Percentiles rank a stretch among this genome's conserved stretches.
phyloP scores from a whole-genome alignment of 495 filamentous ascomycete species.

The Neurospora sublineolata region DNA sequence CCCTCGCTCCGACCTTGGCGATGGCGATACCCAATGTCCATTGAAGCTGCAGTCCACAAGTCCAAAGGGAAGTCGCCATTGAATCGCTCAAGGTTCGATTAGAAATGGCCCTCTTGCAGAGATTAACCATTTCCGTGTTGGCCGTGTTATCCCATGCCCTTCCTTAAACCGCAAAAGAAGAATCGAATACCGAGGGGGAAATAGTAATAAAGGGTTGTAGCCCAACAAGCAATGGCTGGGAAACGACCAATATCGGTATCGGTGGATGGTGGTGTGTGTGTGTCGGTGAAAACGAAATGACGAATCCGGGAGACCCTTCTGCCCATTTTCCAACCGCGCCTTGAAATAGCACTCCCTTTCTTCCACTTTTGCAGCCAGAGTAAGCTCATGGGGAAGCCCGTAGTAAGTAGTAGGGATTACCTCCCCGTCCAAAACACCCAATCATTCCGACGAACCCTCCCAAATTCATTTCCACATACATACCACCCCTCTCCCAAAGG shows the following conservation, averaged over 20 bases:
- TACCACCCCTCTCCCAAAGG: background rate
- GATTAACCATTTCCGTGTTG: background rate
- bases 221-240: background rate
- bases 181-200: background rate
- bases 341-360: background rate
- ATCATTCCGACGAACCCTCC: background rate
- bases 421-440: background rate
- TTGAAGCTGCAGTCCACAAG: background rate
- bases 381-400: background rate
- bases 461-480: background rate
- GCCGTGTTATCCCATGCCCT: background rate
- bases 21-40: background rate
- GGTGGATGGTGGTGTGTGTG: background rate
- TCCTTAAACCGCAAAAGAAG: background rate
- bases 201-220: background rate
- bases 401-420: background rate
- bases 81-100: background rate
- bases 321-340: background rate
- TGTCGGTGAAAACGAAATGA: background rate
- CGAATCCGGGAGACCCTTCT: background rate
- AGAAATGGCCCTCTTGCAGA: background rate
- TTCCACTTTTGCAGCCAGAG: background rate
- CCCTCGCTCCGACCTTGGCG: background rate
- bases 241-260: background rate
- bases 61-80: background rate